A percentile compares a stretch with the other conserved stretches of the same genome.
phyloP scores from a whole-genome alignment of 1,284 basidiomycete species.

The Ceratobasidium sp. region DNA sequence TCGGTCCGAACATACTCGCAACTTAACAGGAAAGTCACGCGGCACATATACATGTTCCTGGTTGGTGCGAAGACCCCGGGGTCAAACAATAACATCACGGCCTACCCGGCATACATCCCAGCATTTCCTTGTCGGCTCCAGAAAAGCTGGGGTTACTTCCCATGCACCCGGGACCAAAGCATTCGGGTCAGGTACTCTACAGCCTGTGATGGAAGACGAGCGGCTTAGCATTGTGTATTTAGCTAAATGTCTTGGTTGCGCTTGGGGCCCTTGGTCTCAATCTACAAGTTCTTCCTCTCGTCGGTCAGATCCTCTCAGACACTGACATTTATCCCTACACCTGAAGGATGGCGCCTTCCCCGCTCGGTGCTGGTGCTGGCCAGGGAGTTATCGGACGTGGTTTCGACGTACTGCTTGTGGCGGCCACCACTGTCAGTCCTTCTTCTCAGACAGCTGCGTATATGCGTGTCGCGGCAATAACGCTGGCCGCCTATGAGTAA shows the following conservation, averaged over 20 bases:
- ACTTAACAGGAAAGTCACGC: too few relatives aligned
- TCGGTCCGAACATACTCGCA: too few relatives aligned
- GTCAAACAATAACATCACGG: too few relatives aligned
- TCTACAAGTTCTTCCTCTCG: neutral
- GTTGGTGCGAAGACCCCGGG: too few relatives aligned
- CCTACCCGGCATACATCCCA: too few relatives aligned
- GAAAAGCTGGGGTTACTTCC: too few relatives aligned
- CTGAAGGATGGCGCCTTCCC: neutral
- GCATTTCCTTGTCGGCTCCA: too few relatives aligned
- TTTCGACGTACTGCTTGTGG: conserved; percentile 11
- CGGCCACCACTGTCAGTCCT: neutral
- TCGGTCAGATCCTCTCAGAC: neutral
- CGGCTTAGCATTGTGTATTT: conserved; percentile 5
- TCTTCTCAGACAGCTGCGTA: conserved; percentile 23
- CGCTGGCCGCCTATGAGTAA: conserved; percentile 34
- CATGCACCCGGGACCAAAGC: too few relatives aligned
- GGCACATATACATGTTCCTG: too few relatives aligned
- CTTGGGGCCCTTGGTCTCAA: conserved; percentile 6
- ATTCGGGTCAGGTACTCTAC: too few relatives aligned
- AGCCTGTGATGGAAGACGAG: too few relatives aligned
- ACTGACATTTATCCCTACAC: too few relatives aligned
- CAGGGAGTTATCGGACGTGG: neutral
- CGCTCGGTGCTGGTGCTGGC: neutral
- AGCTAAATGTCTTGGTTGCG: neutral
- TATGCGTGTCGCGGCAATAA: conserved; percentile 34